Evolutionary conservation across 2,329 filamentous ascomycete species (phyloP), one percentile per base, ranked within the genome.

Genomic region (Colletotrichum musicola): DNA sequence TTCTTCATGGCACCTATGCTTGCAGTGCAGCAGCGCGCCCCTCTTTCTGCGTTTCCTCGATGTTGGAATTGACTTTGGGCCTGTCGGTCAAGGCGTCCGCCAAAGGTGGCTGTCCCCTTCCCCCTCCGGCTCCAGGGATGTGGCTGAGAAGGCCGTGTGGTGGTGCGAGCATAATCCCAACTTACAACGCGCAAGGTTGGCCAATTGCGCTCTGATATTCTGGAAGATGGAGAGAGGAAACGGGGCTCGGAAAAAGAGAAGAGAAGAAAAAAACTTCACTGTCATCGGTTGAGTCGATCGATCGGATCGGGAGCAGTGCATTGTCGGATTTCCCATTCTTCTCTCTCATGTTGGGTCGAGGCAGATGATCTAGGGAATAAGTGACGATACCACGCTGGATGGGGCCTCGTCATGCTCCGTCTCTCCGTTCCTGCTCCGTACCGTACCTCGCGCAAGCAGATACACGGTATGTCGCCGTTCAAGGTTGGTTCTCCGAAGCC

Each of bases 161-260:
- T 55, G n/a, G 62, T 65, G 38, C 62, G 65, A 44, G 65, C 65
- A 68, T 68, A 20, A 68, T 68, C 65, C 65, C 55, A n/a, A 61
- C 55, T 60, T 68, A 25, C 22, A 46, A 38, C 38, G 46, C 47
- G 60, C 25, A 55, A 65, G 62, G 62, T 65, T 68, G 65, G 65
- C 61, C 62, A 60, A 68, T 65, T 65, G 62, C 62, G 65, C 65
- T 56, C 65, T 68, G 55, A 42, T 35, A 10, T 27, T 46, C 50
- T 65, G 16, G 49, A 6, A 30, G 16, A 51, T 50, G 46, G 50
- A 51, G 55, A 61, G 50, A 57, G 55, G 49, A 68, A 68, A 65
- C 42, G 62, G 65, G 62, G 55, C 62, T 58, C 46, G 35, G 35
- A 55, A 18, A 13, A 25, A 14, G 14, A 14, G 40, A 42, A 42